Conservation (phyloP, 2,329 filamentous ascomycete genomes). For the Cryphonectria parasitica region DNA sequence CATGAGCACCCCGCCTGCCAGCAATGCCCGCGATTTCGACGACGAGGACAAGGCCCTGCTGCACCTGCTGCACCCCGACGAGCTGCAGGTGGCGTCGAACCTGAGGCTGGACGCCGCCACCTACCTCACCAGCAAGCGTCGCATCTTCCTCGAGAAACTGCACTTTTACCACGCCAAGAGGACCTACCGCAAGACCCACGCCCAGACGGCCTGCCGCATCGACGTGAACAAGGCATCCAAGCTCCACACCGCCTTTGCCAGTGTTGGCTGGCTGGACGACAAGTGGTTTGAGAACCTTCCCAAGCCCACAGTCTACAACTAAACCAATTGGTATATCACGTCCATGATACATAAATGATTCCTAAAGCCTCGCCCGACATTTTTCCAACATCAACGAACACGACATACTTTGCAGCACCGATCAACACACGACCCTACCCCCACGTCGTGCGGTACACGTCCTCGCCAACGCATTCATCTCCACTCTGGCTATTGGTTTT, state of each 20-base stretch:
- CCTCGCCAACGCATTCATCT: conserved; percentile 26
- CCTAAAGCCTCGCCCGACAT: conserved; percentile 31
- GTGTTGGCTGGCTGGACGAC: conserved; percentile 78
- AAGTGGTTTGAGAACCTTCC: conserved; percentile 44
- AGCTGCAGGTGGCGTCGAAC: conserved; percentile 75
- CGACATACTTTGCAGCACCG: not conserved
- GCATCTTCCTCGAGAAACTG: conserved; percentile 81
- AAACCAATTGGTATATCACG: not conserved
- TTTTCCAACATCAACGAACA: not conserved
- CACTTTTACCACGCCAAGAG: conserved; percentile 62
- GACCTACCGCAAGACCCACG: conserved; percentile 86
- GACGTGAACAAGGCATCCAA: conserved; percentile 98
- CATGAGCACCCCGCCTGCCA: conserved; percentile 51
- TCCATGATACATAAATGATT: conserved; percentile 30
- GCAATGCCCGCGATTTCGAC: conserved; percentile 86
- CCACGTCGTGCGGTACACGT: conserved; percentile 3
- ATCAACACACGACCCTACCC: not conserved
- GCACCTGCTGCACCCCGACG: conserved; percentile 75
- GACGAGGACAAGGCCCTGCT: conserved; percentile 76
- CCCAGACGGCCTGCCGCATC: conserved; percentile 96
- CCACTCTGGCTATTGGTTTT: conserved; percentile 28
- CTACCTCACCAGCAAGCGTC: conserved; percentile 90
- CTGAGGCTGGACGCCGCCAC: conserved; percentile 84
- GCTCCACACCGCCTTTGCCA: conserved; percentile 86
- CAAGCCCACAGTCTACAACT: conserved; percentile 4